Conservation (phyloP, 306 rosid species). For the Astragalus glycyphyllos region DNA sequence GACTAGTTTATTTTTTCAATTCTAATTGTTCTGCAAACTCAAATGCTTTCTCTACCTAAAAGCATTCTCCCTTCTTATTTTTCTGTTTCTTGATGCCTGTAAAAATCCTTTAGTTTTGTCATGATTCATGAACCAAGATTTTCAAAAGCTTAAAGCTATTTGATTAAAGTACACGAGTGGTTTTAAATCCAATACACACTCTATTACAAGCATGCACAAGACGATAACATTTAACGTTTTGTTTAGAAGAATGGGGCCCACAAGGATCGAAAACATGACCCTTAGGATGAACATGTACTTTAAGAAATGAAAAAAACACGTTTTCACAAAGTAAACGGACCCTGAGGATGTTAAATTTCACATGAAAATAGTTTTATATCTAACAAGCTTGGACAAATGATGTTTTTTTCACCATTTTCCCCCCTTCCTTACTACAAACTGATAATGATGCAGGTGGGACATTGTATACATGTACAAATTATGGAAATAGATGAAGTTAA, state of each 20-base stretch:
- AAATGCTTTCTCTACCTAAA: background rate
- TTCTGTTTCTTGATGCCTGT: too few species aligned
- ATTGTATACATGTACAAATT: conserved; percentile 61
- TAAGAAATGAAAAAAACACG: too few species aligned
- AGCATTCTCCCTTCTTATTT: background rate
- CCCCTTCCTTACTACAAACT: conserved; percentile 35
- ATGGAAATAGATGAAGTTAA: conserved; percentile 71
- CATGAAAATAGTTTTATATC: background rate
- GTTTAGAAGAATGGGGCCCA: background rate
- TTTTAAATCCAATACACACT: background rate
- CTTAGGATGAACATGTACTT: background rate
- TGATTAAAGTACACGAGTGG: background rate
- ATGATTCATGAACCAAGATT: background rate
- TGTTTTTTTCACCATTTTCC: conserved; percentile 15
- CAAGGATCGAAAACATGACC: background rate
- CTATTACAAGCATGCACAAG: background rate
- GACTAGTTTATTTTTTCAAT: conserved; percentile 27
- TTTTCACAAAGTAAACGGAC: background rate
- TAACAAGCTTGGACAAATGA: background rate
- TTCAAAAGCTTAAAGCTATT: background rate
- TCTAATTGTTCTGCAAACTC: background rate
- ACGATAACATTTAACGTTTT: background rate
- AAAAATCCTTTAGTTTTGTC: too few species aligned
- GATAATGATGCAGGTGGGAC: conserved; percentile 69
- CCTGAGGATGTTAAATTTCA: background rate